These are phyloP conservation scores for Penicillium arizonense DNA, from an alignment of 495 filamentous ascomycete genomes.

Conservation along the genomic window DNA sequence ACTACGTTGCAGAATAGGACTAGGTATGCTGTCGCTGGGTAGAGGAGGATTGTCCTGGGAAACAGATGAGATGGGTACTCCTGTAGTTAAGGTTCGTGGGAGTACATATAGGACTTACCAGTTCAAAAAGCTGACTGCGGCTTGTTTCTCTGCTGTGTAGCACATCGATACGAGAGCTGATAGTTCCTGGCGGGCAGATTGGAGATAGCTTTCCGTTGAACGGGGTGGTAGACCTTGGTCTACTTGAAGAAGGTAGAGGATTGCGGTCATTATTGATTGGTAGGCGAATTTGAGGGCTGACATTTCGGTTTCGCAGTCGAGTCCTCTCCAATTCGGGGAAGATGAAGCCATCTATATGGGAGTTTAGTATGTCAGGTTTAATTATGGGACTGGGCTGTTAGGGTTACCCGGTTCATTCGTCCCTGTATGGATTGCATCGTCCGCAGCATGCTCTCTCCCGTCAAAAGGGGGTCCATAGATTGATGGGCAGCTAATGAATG, in stretches of 20 bases:
- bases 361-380: not conserved
- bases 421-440: slow-evolving; percentile 15
- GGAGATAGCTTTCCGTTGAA: slow-evolving; percentile 11
- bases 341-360: slow-evolving; percentile 9
- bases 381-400: too few relatives aligned
- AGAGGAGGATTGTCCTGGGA: slow-evolving; percentile 16
- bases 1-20: slow-evolving; percentile 21
- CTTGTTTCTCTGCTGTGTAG: slow-evolving; percentile 13
- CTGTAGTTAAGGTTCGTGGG: too few relatives aligned
- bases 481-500: not conserved
- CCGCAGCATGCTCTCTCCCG: slow-evolving; percentile 4
- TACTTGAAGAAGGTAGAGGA: slow-evolving; percentile 15
- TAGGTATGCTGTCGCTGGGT: slow-evolving; percentile 19
- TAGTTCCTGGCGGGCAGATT: slow-evolving; percentile 20
- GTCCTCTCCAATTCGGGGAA: slow-evolving; percentile 16
- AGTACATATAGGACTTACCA: slow-evolving; percentile 19
- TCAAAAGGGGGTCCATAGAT: not conserved
- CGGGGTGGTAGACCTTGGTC: not conserved
- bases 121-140: slow-evolving; percentile 19
- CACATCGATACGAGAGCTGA: slow-evolving; percentile 20
- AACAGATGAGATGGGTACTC: not conserved
- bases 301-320: slow-evolving; percentile 17
- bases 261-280: slow-evolving; percentile 19
- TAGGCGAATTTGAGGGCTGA: slow-evolving; percentile 20
- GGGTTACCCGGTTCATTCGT: slow-evolving; percentile 13